Conservation (phyloP, 1,284 basidiomycete genomes). For the Tetrapyrgos nigripes region DNA sequence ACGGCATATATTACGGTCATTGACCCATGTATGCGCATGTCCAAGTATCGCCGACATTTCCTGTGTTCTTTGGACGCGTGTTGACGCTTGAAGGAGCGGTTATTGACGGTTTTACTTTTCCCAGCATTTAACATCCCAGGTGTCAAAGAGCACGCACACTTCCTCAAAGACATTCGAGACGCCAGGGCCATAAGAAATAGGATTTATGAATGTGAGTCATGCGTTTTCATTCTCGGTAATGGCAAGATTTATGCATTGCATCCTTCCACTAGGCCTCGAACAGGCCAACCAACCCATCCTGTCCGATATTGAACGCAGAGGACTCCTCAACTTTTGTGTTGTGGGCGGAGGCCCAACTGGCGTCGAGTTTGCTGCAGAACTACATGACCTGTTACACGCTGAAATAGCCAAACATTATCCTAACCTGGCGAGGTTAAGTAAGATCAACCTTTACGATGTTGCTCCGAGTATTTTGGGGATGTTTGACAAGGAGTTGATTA, state of each 20-base stretch:
- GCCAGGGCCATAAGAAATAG: constrained; percentile 81
- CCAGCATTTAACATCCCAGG: constrained; percentile 69
- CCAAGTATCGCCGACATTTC: too few species aligned
- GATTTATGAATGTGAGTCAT: constrained; percentile 71
- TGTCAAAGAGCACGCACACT: constrained; percentile 81
- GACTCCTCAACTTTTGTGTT: constrained; percentile 80
- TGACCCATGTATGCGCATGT: too few species aligned
- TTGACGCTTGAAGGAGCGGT: too few species aligned
- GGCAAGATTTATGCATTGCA: constrained; percentile 3
- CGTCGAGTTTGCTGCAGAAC: constrained; percentile 87
- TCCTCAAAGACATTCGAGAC: constrained; percentile 85
- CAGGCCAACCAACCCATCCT: constrained; percentile 78
- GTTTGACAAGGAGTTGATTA: constrained; percentile 76
- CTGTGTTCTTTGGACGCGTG: too few species aligned
- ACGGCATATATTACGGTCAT: too few species aligned
- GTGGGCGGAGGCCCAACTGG: constrained; percentile 82
- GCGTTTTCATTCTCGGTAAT: constrained; percentile 3
- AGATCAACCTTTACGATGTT: constrained; percentile 83
- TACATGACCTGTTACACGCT: constrained; percentile 83
- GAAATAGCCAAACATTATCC: constrained; percentile 79
- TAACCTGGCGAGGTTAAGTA: constrained; percentile 62
- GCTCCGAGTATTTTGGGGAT: constrained; percentile 82
- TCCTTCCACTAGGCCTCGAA: constrained; percentile 81
- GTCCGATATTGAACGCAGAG: constrained; percentile 68
- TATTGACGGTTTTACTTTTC: too few species aligned